phyloP scores from a whole-genome alignment of 73 alveolate species.

The Strombidium stylifer region DNA sequence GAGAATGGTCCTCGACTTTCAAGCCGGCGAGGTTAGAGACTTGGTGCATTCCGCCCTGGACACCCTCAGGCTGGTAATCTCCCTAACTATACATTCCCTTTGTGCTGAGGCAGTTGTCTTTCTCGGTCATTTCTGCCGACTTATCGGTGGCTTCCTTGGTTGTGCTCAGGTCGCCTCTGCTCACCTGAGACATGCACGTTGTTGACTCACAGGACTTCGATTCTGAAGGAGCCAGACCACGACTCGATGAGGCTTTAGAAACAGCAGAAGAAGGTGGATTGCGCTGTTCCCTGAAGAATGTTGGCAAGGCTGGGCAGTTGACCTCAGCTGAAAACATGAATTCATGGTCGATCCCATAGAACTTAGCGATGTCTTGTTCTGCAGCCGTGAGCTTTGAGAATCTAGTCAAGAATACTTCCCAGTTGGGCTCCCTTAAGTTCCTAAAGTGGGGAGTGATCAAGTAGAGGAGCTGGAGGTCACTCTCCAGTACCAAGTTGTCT shows the following conservation, averaged over 20 bases:
- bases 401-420: slow-evolving; percentile 37
- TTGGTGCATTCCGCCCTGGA: too few relatives aligned
- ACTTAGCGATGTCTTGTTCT: slow-evolving; percentile 37
- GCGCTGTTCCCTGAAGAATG: not conserved
- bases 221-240: too few relatives aligned
- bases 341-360: slow-evolving; percentile 35
- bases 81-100: too few relatives aligned
- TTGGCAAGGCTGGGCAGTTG: slow-evolving; percentile 9
- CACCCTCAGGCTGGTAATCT: too few relatives aligned
- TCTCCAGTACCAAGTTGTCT: slow-evolving; percentile 29
- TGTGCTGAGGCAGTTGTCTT: not conserved
- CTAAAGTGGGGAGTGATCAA: slow-evolving; percentile 46
- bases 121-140: not conserved
- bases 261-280: too few relatives aligned
- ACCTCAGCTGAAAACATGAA: slow-evolving; percentile 18
- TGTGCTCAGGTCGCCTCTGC: not conserved
- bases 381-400: slow-evolving; percentile 10
- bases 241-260: too few relatives aligned
- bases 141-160: not conserved
- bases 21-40: too few relatives aligned
- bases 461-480: slow-evolving; percentile 49
- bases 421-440: slow-evolving; percentile 48
- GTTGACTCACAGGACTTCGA: too few relatives aligned
- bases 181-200: too few relatives aligned
- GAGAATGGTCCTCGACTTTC: slow-evolving; percentile 4